A percentile compares a stretch with the other conserved stretches of the same genome.
Evolutionary conservation across 371 early-diverging fungal species (phyloP).

Genomic region (Basidiobolus meristosporus): DNA sequence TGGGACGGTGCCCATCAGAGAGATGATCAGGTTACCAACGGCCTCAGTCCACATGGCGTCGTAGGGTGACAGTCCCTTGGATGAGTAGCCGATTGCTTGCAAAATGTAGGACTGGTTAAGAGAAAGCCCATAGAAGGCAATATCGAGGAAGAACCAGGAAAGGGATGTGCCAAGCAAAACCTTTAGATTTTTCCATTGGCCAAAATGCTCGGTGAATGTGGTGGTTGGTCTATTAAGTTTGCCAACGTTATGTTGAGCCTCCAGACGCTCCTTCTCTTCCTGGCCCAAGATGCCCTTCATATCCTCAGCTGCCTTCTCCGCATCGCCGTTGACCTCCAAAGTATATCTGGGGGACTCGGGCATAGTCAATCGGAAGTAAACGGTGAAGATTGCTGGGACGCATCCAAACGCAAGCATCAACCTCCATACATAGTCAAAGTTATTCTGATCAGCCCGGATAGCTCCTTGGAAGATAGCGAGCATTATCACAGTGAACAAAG

Average conservation of each 20-base stretch:
- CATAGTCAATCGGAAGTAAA: conserved; percentile 82
- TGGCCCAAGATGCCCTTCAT: conserved; percentile 10
- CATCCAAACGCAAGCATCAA: conserved; percentile 79
- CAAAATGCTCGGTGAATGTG: conserved; percentile 54
- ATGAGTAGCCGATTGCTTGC: conserved; percentile 17
- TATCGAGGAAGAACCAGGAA: conserved; percentile 71
- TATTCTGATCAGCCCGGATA: no score
- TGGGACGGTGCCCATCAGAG: conserved; percentile 29
- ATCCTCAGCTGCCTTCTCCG: conserved; percentile 37
- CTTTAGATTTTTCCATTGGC: conserved; percentile 55
- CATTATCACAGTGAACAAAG: no score
- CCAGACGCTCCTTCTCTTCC: conserved; percentile 1
- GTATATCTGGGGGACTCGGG: conserved; percentile 83
- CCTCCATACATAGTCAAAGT: no score
- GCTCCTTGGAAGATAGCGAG: no score
- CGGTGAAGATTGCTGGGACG: conserved; percentile 59
- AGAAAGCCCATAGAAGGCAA: conserved; percentile 77
- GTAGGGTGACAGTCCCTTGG: no score
- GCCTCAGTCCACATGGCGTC: conserved; percentile 12
- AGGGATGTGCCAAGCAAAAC: conserved; percentile 56
- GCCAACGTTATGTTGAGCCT: conserved; percentile 1
- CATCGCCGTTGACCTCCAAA: conserved; percentile 47
- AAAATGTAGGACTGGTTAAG: conserved; percentile 60
- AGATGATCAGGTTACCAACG: conserved; percentile 30
- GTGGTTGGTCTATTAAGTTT: conserved; percentile 16